Conservation (phyloP, 176 grass and related monocot species). For the Oryza meyeriana region DNA sequence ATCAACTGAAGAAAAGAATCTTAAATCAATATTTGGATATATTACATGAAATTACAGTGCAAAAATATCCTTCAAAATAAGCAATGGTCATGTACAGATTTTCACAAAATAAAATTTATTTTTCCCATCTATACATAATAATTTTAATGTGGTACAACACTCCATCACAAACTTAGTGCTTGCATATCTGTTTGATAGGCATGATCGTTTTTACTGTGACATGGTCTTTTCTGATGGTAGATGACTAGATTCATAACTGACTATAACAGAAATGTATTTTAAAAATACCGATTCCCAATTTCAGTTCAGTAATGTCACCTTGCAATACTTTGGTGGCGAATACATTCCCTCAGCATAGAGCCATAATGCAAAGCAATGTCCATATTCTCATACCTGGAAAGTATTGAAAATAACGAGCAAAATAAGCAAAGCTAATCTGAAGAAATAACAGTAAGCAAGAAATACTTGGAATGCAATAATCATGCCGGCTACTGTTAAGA, state of each 20-base stretch:
- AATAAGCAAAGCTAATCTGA: slow-evolving; percentile 12
- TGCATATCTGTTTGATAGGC: background rate
- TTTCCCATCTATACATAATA: background rate
- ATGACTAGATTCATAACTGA: background rate
- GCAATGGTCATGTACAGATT: background rate
- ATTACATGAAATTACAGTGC: background rate
- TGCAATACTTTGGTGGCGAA: slow-evolving; percentile 97
- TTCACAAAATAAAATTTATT: background rate
- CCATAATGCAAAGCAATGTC: slow-evolving; percentile 98
- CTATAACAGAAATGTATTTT: background rate
- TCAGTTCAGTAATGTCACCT: slow-evolving; percentile 48
- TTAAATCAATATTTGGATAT: background rate
- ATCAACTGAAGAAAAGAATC: background rate
- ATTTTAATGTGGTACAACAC: background rate
- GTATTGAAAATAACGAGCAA: slow-evolving; percentile 1
- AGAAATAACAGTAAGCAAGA: slow-evolving; percentile 1
- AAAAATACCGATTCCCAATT: slow-evolving; percentile 9
- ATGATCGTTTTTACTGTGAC: background rate
- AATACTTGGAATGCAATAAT: slow-evolving; percentile 24
- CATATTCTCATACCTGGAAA: slow-evolving; percentile 85
- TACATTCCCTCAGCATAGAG: slow-evolving; percentile 96
- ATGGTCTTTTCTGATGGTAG: background rate
- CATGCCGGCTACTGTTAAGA: background rate
- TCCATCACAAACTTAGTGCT: background rate
- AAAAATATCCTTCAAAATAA: background rate